phyloP scores from a whole-genome alignment of 352 stramenopile genomes.

The Phytopythium sindhum region DNA sequence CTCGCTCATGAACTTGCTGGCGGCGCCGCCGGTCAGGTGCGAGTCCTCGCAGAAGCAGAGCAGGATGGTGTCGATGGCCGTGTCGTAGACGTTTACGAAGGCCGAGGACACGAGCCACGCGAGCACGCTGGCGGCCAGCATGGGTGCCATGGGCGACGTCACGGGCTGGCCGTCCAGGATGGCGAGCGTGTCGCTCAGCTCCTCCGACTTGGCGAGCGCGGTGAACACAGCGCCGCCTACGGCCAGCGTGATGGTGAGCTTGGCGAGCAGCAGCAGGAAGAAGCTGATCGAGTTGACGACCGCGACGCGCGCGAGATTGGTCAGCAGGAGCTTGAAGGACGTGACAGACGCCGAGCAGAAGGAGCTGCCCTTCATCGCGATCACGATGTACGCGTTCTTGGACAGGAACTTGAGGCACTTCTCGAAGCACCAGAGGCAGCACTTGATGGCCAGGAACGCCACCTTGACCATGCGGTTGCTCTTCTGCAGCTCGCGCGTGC shows the following conservation, averaged over 20 bases:
- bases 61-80: conserved; percentile 94
- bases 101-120: conserved; percentile 88
- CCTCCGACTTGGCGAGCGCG: conserved; percentile 31
- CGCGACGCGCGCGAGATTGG: conserved; percentile 88
- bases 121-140: conserved; percentile 73
- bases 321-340: conserved; percentile 93
- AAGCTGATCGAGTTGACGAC: conserved; percentile 91
- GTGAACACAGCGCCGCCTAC: conserved; percentile 45
- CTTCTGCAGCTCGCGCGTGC: conserved; percentile 69
- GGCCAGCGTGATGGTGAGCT: conserved; percentile 77
- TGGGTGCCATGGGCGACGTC: conserved; percentile 88
- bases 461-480: conserved; percentile 79
- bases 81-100: conserved; percentile 95
- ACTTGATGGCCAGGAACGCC: conserved; percentile 67
- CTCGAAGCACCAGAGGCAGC: conserved; percentile 95
- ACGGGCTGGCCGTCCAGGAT: conserved; percentile 70
- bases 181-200: conserved; percentile 24
- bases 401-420: conserved; percentile 98
- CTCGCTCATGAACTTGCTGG: conserved; percentile 79
- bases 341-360: conserved; percentile 90
- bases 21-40: conserved; percentile 46
- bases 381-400: conserved; percentile 94
- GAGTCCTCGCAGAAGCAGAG: conserved; percentile 96
- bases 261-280: conserved; percentile 93
- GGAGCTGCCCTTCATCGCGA: conserved; percentile 74